Evolutionary conservation across 768 basidiomycete species (phyloP), one percentile per base, ranked within the genome.

Genomic region (Tephrocybe sp.): DNA sequence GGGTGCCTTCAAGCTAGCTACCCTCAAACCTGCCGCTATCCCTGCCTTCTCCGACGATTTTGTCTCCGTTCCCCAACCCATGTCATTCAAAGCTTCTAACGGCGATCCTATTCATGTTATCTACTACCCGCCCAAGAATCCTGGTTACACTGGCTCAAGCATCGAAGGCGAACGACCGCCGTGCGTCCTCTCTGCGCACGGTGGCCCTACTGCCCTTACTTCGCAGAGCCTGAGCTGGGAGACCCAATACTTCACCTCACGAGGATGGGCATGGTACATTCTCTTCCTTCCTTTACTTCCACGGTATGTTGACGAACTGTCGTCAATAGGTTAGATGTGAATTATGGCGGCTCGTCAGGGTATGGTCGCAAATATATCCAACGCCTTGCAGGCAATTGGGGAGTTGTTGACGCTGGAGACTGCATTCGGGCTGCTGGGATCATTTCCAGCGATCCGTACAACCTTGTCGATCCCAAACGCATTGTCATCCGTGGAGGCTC

Each of bases 341-440:
- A 92, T 57, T 86, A 89, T 52, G 78, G 87, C 1, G 91, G 89
- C 0, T 87, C 86, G 0, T 80, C 80, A 4, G 84, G 88, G 0
- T 89, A 84, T 58, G 90, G 90, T 0, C 76, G 86, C 4, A 68
- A 71, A 36, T 92, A 89, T 60, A 79, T 78, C 49, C 74, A 76
- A 45, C 77, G 84, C 13, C 79, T 92, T 3, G 70, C 71, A 31
- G 76, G 73, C 5, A 68, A 79, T 11, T 93, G 91, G 91, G 91
- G 89, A 3, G 56, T 89, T 12, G 77, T 84, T 7, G 91, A 93
- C 56, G 76, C 86, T 1, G 67, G 76, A 16, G 91, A 93, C 60
- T 80, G 79, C 50, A 79, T 81, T 31, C 61, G 67, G n/a, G 80
- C 86, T 2, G 78, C 81, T 0, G 67, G 64, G 18, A 57, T 71